Conservation (phyloP, 1,139 yeast genomes). For the Diutina sp. region DNA sequence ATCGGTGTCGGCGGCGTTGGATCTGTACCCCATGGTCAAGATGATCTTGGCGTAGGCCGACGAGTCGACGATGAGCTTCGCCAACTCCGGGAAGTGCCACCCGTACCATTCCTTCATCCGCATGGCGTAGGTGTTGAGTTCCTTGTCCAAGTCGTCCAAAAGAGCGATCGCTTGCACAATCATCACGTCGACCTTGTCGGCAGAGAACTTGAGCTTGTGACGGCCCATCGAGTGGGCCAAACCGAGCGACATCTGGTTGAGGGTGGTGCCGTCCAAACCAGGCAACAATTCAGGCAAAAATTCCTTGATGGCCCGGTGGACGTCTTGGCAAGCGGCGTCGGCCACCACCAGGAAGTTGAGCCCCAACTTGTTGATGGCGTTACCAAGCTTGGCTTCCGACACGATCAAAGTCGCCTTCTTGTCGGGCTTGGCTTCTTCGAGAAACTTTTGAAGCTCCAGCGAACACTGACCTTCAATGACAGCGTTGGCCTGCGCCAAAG, state of each 20-base stretch:
- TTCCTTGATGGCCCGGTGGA: slow-evolving; percentile 91
- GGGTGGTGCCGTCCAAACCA: slow-evolving; percentile 74
- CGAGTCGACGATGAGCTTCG: slow-evolving; percentile 91
- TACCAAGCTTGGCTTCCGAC: slow-evolving; percentile 91
- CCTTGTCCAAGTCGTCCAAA: slow-evolving; percentile 93
- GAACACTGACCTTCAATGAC: slow-evolving; percentile 91
- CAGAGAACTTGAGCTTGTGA: slow-evolving; percentile 92
- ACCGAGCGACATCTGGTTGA: slow-evolving; percentile 92
- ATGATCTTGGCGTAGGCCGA: slow-evolving; percentile 90
- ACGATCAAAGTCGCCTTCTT: slow-evolving; percentile 87
- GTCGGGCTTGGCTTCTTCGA: slow-evolving; percentile 74
- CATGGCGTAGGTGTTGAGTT: slow-evolving; percentile 95
- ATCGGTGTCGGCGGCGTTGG: slow-evolving; percentile 83
- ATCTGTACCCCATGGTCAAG: slow-evolving; percentile 87
- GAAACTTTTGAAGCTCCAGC: slow-evolving; percentile 61
- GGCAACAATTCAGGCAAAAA: slow-evolving; percentile 89
- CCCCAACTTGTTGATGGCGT: slow-evolving; percentile 90
- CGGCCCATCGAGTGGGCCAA: slow-evolving; percentile 96
- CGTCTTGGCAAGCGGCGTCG: slow-evolving; percentile 89
- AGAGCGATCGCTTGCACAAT: slow-evolving; percentile 97
- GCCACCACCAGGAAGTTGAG: slow-evolving; percentile 79
- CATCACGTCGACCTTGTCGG: slow-evolving; percentile 97
- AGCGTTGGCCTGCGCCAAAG: slow-evolving; percentile 89
- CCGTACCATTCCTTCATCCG: slow-evolving; percentile 99
- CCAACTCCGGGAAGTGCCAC: slow-evolving; percentile 99